A percentile compares a stretch with the other conserved stretches of the same genome.
These are phyloP conservation scores for Chlorella vulgaris DNA, from an alignment of 139 green algal genomes.

Conservation along the genomic window DNA sequence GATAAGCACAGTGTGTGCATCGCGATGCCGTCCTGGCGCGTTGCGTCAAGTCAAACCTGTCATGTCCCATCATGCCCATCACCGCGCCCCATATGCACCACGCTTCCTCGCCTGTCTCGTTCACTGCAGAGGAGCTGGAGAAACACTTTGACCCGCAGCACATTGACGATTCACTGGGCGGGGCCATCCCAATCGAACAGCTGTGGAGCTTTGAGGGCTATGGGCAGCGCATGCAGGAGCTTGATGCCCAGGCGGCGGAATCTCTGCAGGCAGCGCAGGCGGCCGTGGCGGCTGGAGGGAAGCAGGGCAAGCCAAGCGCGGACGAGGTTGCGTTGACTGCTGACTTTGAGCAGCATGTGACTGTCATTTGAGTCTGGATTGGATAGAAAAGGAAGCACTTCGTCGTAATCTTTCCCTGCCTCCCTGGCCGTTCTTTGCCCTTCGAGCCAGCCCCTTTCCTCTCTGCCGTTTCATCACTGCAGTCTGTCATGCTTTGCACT, in stretches of 20 bases:
- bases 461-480: neutral
- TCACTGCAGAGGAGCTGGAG: constrained; percentile 21
- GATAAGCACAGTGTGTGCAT: no score
- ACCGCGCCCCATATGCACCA: neutral
- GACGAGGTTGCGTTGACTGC: neutral
- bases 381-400: neutral
- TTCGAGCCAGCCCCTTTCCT: no score
- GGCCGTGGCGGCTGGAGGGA: neutral
- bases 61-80: neutral
- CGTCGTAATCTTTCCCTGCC: neutral
- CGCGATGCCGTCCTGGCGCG: no score
- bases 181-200: constrained; percentile 17
- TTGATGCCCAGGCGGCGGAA: constrained; percentile 10
- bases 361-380: neutral
- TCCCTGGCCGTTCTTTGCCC: neutral
- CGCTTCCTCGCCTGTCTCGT: neutral
- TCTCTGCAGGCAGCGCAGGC: neutral
- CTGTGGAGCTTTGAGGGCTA: constrained; percentile 35
- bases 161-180: constrained; percentile 39
- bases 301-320: neutral
- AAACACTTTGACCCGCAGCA: constrained; percentile 38
- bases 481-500: neutral
- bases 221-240: constrained; percentile 27
- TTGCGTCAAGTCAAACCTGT: no score
- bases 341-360: neutral